phyloP scores from a whole-genome alignment of 2,329 filamentous ascomycete species.

The Teratosphaeria destructans region DNA sequence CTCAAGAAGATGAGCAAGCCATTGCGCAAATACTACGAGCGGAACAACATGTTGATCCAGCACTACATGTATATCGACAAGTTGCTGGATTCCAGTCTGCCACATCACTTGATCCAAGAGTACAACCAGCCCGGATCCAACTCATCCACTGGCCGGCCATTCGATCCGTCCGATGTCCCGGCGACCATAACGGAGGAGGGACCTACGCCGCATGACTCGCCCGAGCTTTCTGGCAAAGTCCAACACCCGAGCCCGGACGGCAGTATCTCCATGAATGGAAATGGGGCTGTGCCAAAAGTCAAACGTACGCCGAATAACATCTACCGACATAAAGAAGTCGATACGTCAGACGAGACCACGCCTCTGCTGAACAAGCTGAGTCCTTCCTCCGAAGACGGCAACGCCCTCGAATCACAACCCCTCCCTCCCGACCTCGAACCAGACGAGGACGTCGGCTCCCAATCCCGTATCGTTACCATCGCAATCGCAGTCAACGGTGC shows the following conservation, averaged over 20 bases:
- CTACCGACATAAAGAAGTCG: conserved; percentile 50
- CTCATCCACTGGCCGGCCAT: not conserved
- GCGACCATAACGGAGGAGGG: conserved; percentile 65
- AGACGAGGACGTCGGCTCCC: conserved; percentile 59
- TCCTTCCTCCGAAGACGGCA: conserved; percentile 30
- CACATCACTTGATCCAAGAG: conserved; percentile 82
- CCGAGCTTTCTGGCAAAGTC: conserved; percentile 4
- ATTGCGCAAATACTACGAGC: conserved; percentile 78
- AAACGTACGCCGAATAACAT: conserved; percentile 78
- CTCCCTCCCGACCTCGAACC: conserved; percentile 57
- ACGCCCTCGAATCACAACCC: conserved; percentile 31
- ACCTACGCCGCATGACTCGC: conserved; percentile 23
- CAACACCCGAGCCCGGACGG: not conserved
- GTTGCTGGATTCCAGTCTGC: conserved; percentile 82
- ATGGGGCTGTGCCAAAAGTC: conserved; percentile 36
- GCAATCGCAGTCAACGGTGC: conserved; percentile 80
- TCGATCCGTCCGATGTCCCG: conserved; percentile 44
- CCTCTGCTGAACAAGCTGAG: conserved; percentile 45
- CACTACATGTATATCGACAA: conserved; percentile 91
- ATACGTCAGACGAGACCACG: conserved; percentile 42
- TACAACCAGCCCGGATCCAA: conserved; percentile 54
- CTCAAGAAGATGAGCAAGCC: conserved; percentile 60
- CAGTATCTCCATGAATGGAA: not conserved
- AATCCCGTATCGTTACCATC: conserved; percentile 65
- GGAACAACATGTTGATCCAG: conserved; percentile 78